phyloP scores from a whole-genome alignment of 495 filamentous ascomycete genomes.

The Penicillium silybi region DNA sequence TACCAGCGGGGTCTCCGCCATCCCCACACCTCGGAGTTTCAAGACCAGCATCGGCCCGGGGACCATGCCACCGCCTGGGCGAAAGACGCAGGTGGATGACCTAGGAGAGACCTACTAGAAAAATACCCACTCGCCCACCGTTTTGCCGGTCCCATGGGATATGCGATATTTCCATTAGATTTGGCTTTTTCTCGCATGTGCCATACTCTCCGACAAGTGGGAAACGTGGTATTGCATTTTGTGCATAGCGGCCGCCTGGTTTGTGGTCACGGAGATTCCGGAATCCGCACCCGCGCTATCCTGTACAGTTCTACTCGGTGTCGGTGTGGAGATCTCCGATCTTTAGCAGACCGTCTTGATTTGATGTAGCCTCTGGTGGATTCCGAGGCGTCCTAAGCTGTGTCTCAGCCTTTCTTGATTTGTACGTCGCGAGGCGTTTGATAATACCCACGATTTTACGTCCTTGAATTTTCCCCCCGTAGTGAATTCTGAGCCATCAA shows the following conservation, averaged over 20 bases:
- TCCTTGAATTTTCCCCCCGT: neutral
- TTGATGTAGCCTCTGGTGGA: constrained; percentile 17
- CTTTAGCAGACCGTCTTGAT: neutral
- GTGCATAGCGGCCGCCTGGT: constrained; percentile 15
- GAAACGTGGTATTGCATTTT: constrained; percentile 7
- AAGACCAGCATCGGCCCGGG: constrained; percentile 46
- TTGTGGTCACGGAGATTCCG: constrained; percentile 7
- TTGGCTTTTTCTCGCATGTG: constrained; percentile 4
- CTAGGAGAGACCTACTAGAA: constrained; percentile 65
- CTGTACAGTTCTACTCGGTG: constrained; percentile 18
- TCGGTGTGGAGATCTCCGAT: neutral
- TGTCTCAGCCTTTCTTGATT: constrained; percentile 34
- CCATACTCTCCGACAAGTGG: neutral
- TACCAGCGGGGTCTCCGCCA: constrained; percentile 47
- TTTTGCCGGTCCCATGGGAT: neutral
- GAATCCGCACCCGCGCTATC: constrained; percentile 7
- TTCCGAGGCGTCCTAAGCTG: constrained; percentile 43
- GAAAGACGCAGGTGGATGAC: constrained; percentile 51
- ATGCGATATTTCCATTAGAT: neutral
- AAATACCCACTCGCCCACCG: no score
- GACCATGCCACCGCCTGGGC: constrained; percentile 51
- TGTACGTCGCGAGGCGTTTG: constrained; percentile 19
- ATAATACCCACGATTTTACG: constrained; percentile 31
- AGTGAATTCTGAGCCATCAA: neutral
- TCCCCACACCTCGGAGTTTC: constrained; percentile 49